Evolutionary conservation across 805 yeast genomes (phyloP), one percentile per base, ranked within the genome.

Genomic region (Nakazawaea ernobii): DNA sequence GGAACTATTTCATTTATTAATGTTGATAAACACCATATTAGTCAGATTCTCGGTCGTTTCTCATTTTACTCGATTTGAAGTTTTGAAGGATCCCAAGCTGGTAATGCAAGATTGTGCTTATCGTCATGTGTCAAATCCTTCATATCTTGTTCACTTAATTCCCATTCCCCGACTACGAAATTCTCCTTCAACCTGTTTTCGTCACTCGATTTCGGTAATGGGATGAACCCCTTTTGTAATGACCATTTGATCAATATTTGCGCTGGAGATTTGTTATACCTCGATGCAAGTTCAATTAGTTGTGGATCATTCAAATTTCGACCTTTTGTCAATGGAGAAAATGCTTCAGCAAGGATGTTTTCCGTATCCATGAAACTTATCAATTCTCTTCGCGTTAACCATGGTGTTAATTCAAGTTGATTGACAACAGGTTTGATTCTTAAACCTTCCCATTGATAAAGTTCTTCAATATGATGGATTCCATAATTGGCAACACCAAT

Each of bases 401-500:
- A 74, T 0, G 78, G 79, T 53, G 73, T 70, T 52, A 73, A 58
- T 51, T 75, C 80, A 46, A 76, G 63, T 56, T 77, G 80, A 58
- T 76, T 74, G 13, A 73, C 68, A 1, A 65, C 75, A 0, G 81
- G 81, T 54, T 49, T 59, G 50, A 62, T 59, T 45, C 62, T 63
- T 32, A 80, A 63, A 3, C 67, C 75, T 10, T 64, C 63, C 71
- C 77, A 75, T 5, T 57, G 58, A 35, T 74, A 57, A 26, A 82
- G 61, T 60, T 82, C 84, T 54, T 77, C 62, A 29, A 82, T 56
- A 56, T 82, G 86, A 41, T 70, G 69, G 24, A 67, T 59, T n/a
- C 86, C 86, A 57, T 71, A 82, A 62, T 81, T 82, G 32, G 85
- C 79, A 6, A 82, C 86, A 17, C 88, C 88, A 45, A 83, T 75